Evolutionary conservation across 345 rosid species (phyloP), one percentile per base, ranked within the genome.

Genomic region (Salix udensis): DNA sequence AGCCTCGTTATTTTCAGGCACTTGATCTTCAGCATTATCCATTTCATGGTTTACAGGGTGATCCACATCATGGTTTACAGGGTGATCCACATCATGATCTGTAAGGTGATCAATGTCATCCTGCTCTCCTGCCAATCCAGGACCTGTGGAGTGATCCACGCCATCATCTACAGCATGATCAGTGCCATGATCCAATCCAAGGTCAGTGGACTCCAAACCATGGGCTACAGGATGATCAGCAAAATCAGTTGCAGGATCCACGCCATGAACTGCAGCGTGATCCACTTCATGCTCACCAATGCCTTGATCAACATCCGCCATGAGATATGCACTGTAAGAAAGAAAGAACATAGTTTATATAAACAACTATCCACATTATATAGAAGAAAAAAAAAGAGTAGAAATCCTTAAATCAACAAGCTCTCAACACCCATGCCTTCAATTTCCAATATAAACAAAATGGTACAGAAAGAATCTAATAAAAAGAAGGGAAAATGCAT

Each of bases 251-350:
- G 64, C n/a, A 62, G 19, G 78, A 65, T 70, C 74, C 15, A 74
- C 42, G 2, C 74, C 74, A 68, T 72, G 64, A 60, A n/a, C 67
- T 44, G 62, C 28, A 36, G 28, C 65, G n/a, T 75, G 39, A 46
- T 76, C 69, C n/a, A 24, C 53, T 40, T 72, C 72, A 23, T 72
- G 80, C 62, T 81, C 84, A 61, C 74, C 78, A 52, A 73, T 39
- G 55, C 4, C 74, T 39, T 77, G 78, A 37, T 65, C 80, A 50
- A 48, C 24, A 69, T 68, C 84, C 64, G 71, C 75, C 84, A 81
- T 81, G 19, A 73, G 5, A 76, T 42, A 13, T 67, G 50, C 36
- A 24, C 80, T 81, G 75, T 74, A 60, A 12, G 50, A 68, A 64
- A 21, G 15, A 61, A 74, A 37, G 21, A 19, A 46, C 16, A 0